These are phyloP conservation scores for Penicillium sclerotigenum DNA, from an alignment of 2,329 filamentous ascomycete species.

Conservation along the genomic window DNA sequence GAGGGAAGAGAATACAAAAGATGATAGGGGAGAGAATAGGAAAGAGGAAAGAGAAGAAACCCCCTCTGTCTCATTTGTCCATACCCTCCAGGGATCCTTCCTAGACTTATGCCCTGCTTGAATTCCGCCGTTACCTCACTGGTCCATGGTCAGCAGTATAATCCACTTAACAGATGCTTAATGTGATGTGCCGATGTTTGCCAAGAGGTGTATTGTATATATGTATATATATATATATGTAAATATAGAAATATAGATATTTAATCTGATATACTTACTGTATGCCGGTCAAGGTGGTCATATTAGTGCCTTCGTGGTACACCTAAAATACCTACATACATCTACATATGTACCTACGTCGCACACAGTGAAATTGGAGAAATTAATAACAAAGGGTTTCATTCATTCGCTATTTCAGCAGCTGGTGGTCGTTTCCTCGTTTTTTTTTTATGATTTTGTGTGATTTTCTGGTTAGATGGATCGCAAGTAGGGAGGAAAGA, in stretches of 20 bases:
- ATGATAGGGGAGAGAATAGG: not conserved
- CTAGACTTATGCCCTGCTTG: not conserved
- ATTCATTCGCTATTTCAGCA: not conserved
- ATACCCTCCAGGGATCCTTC: not conserved
- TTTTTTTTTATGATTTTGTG: not conserved
- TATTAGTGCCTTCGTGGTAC: not conserved
- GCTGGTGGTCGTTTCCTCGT: not conserved
- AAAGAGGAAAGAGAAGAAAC: not conserved
- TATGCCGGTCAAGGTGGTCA: not conserved
- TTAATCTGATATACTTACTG: not conserved
- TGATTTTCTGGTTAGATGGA: not conserved
- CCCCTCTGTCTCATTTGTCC: not conserved
- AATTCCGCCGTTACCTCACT: not conserved
- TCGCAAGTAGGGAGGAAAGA: not conserved
- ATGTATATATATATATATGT: too few species aligned
- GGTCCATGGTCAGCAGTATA: not conserved
- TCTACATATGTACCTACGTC: not conserved
- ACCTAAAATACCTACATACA: not conserved
- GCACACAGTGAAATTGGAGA: not conserved
- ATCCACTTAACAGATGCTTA: conserved; percentile 5
- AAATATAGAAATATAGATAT: not conserved
- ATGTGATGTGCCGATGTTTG: conserved; percentile 31
- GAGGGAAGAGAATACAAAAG: too few species aligned
- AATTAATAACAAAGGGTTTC: not conserved
- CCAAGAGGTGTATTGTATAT: too few species aligned